Evolutionary conservation across 2,329 filamentous ascomycete genomes (phyloP), one percentile per base, ranked within the genome.

Genomic region (Pestalotiopsis sp.): DNA sequence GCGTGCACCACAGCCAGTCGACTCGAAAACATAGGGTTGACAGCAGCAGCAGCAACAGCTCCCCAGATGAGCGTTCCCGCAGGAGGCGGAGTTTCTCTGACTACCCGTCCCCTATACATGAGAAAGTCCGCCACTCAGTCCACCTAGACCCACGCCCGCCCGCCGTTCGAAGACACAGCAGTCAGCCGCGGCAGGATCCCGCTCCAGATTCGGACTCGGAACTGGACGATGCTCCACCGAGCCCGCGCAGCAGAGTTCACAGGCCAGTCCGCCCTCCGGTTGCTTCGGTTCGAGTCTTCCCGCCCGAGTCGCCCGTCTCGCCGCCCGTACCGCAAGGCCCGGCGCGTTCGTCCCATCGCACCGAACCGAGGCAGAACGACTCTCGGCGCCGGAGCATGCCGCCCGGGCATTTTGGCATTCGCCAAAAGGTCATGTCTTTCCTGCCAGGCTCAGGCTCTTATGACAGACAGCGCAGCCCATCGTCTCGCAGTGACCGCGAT

Each of bases 61-160:
- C 82, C 6, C 76, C 81, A 0, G 78, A 78, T 9, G 83, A 85
- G 17, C 81, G 81, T 17, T 76, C 80, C n/a, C 77, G 74, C 13
- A 81, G 84, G 52, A 81, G 85, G 52, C 81, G 83, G 67, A 88
- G 86, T 76, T 84, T 86, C 74, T 86, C 86, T 3, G 86, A 88
- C 68, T 82, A 84, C 65, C 82, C 82, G 2, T 80, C 79, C 2
- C 79, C 81, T 1, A 77, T 78, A 2, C 73, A 79, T 20, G 74
- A 80, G 20, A 72, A 74, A 25, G 64, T 64, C 17, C 71, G 72
- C 3, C 13, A 70, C 31, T 66, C 74, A 60, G 38, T 52, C 31
- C 74, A 75, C 67, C 60, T 73, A 12, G 73, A 75, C 57, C 71
- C 76, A 27, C 74, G 69, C 4, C 72, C 74, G 17, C 65, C 70